Evolutionary conservation across 495 filamentous ascomycete species (phyloP).

Genomic region (Daldinia vernicosa): DNA sequence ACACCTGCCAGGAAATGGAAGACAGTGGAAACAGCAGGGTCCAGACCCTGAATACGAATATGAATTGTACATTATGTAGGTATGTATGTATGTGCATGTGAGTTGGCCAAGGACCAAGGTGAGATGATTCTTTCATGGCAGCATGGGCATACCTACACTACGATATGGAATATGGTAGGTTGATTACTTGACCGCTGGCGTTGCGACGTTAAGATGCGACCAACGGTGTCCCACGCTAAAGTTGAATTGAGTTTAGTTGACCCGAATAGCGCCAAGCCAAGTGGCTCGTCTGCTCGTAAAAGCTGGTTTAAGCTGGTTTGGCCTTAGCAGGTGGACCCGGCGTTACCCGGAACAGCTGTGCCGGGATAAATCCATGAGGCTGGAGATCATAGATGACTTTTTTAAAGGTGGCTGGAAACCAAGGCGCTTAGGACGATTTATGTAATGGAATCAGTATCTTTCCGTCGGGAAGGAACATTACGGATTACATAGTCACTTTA

Average conservation of each 20-base stretch:
- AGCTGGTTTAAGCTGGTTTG: too few species aligned
- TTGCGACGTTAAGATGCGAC: slow-evolving; percentile 1
- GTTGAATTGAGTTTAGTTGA: slow-evolving; percentile 16
- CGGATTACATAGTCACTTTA: not conserved
- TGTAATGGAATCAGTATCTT: too few species aligned
- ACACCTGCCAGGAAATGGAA: slow-evolving; percentile 10
- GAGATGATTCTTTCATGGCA: not conserved
- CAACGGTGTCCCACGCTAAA: slow-evolving; percentile 2
- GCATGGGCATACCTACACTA: too few species aligned
- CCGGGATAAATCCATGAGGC: not conserved
- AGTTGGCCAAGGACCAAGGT: not conserved
- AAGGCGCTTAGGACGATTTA: too few species aligned
- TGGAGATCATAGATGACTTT: not conserved
- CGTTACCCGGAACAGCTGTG: not conserved
- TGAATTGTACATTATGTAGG: too few species aligned
- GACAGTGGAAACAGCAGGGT: slow-evolving; percentile 31
- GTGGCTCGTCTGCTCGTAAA: too few species aligned
- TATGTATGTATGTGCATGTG: not conserved
- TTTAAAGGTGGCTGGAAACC: not conserved
- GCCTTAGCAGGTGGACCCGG: not conserved
- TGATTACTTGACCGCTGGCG: not conserved
- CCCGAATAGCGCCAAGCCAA: slow-evolving; percentile 27
- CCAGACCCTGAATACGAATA: not conserved
- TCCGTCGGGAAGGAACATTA: not conserved
- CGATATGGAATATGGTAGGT: not conserved